Evolutionary conservation across 306 rosid species (phyloP).

Genomic region (Carpinus viminea): DNA sequence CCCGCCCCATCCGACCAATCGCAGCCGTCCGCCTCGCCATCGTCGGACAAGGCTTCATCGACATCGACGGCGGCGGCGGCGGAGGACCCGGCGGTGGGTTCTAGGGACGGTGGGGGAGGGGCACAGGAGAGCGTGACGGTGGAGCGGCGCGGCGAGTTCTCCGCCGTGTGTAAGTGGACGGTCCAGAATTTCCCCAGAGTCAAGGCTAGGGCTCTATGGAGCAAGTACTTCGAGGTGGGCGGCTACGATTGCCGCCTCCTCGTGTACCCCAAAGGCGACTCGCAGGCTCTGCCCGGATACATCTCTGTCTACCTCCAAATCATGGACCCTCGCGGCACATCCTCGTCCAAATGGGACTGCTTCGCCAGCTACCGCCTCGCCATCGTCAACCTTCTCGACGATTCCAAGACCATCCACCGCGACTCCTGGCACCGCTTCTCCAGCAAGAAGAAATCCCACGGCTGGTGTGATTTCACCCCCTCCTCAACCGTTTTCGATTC

Average conservation of each 20-base stretch:
- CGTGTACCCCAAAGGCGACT: constrained; percentile 94
- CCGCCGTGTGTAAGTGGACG: constrained; percentile 95
- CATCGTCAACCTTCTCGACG: constrained; percentile 74
- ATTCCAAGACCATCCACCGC: constrained; percentile 86
- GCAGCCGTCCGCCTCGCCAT: constrained; percentile 51
- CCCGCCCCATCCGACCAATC: constrained; percentile 56
- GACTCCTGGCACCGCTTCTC: constrained; percentile 99
- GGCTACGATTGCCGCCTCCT: constrained; percentile 95
- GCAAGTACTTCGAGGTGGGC: constrained; percentile 99
- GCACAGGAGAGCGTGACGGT: constrained; percentile 78
- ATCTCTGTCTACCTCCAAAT: constrained; percentile 96
- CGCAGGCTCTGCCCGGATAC: constrained; percentile 92
- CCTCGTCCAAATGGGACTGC: constrained; percentile 98
- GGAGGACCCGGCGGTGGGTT: constrained; percentile 67
- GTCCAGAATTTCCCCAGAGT: constrained; percentile 82
- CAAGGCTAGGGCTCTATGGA: constrained; percentile 98
- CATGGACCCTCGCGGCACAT: constrained; percentile 99
- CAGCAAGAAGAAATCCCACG: constrained; percentile 93
- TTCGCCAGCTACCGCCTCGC: constrained; percentile 94
- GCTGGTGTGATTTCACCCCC: constrained; percentile 97
- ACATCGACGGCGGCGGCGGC: constrained; percentile 59
- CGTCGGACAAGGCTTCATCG: constrained; percentile 38
- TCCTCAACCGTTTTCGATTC: constrained; percentile 89
- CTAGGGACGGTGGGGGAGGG: constrained; percentile 48
- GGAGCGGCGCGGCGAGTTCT: constrained; percentile 81